phyloP scores from a whole-genome alignment of 1,284 basidiomycete species.

The Mycosarcoma mackinlayi region DNA sequence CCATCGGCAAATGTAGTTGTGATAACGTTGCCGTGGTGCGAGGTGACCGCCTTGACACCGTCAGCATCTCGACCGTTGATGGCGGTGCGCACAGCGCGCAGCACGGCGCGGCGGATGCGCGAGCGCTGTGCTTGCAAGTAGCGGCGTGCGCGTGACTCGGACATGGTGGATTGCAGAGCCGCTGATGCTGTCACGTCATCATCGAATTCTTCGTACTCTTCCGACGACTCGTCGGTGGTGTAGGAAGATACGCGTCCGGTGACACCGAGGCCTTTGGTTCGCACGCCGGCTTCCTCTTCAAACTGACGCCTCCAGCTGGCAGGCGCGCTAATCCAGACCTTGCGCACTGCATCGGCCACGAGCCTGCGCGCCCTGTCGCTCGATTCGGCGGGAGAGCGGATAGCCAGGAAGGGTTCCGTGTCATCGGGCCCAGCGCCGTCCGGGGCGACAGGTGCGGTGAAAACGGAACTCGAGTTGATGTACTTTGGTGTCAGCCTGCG shows the following conservation, averaged over 20 bases:
- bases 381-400: conserved; percentile 59
- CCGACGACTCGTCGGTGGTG: conserved; percentile 36
- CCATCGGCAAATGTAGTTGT: conserved; percentile 36
- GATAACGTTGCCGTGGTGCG: conserved; percentile 40
- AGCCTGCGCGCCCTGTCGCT: conserved; percentile 60
- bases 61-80: conserved; percentile 61
- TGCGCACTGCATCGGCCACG: conserved; percentile 63
- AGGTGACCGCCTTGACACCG: conserved; percentile 38
- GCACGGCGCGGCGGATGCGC: conserved; percentile 55
- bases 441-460: conserved; percentile 57
- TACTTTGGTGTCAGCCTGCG: conserved; percentile 27
- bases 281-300: conserved; percentile 52
- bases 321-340: conserved; percentile 64
- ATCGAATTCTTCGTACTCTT: conserved; percentile 39
- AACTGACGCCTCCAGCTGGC: conserved; percentile 63
- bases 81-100: conserved; percentile 58
- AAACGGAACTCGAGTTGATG: conserved; percentile 46
- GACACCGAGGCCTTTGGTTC: conserved; percentile 9
- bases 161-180: conserved; percentile 20
- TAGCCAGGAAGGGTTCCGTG: conserved; percentile 62
- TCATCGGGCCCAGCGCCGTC: conserved; percentile 49
- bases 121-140: conserved; percentile 53
- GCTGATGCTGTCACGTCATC: conserved; percentile 27
- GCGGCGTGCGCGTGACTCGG: conserved; percentile 38
- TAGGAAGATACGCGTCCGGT: conserved; percentile 13